Percentiles rank a stretch among this genome's conserved stretches.
phyloP scores from a whole-genome alignment of 495 filamentous ascomycete species.

The Recurvomyces mirabilis region DNA sequence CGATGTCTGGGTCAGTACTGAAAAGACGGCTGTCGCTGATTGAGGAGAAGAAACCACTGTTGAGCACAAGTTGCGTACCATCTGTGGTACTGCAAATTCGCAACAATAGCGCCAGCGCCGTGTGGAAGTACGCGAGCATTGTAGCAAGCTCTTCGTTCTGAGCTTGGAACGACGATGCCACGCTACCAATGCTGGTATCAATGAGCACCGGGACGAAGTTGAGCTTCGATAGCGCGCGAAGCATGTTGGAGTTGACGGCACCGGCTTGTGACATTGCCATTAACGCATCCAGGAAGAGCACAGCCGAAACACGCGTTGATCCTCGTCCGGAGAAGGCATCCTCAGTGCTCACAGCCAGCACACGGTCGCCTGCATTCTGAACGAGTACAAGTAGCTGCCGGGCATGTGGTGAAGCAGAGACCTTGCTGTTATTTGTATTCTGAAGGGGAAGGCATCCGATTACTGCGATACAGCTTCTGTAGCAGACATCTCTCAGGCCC shows the following conservation, averaged over 20 bases:
- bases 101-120: constrained; percentile 71
- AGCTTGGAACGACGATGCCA: constrained; percentile 14
- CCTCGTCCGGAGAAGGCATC: constrained; percentile 82
- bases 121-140: constrained; percentile 49
- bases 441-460: constrained; percentile 32
- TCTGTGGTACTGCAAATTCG: constrained; percentile 66
- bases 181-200: constrained; percentile 44
- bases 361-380: constrained; percentile 60
- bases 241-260: constrained; percentile 54
- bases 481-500: constrained; percentile 66
- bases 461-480: constrained; percentile 79
- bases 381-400: constrained; percentile 65
- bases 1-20: constrained; percentile 84
- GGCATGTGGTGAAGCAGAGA: constrained; percentile 46
- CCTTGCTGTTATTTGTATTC: constrained; percentile 2
- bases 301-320: constrained; percentile 66
- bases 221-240: constrained; percentile 66
- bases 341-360: constrained; percentile 81
- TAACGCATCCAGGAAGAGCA: constrained; percentile 64
- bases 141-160: constrained; percentile 14
- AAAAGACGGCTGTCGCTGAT: constrained; percentile 72
- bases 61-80: constrained; percentile 71
- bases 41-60: constrained; percentile 77
- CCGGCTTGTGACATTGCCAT: constrained; percentile 48
- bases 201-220: constrained; percentile 87